These are phyloP conservation scores for Trichoderma reesei DNA, from an alignment of 495 filamentous ascomycete species.

Conservation along the genomic window DNA sequence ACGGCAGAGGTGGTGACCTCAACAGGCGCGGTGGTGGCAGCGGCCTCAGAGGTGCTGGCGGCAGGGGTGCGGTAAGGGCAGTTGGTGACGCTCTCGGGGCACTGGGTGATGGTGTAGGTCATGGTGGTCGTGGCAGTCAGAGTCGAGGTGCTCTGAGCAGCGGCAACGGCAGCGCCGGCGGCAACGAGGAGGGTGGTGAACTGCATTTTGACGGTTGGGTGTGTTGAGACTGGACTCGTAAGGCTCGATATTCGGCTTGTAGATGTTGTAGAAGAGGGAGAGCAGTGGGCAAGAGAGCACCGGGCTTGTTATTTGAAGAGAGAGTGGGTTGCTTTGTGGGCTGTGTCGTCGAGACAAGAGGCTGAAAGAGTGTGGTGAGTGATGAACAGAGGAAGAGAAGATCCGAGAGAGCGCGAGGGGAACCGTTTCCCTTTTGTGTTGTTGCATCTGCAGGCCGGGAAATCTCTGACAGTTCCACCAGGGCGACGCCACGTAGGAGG, in stretches of 20 bases:
- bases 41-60: not conserved
- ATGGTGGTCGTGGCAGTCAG: constrained; percentile 34
- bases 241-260: not conserved
- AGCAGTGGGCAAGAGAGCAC: constrained; percentile 1
- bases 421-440: constrained; percentile 2
- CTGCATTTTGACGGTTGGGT: constrained; percentile 25
- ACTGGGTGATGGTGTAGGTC: constrained; percentile 39
- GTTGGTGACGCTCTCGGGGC: constrained; percentile 34
- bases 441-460: not conserved
- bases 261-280: not conserved
- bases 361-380: constrained; percentile 7
- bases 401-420: not conserved
- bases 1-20: not conserved
- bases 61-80: constrained; percentile 24
- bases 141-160: constrained; percentile 27
- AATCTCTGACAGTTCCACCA: constrained; percentile 9
- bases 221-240: not conserved
- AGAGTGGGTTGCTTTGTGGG: not conserved
- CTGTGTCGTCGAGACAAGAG: not conserved
- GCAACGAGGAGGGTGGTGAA: constrained; percentile 27
- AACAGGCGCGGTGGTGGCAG: not conserved
- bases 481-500: not conserved
- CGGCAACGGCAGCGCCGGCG: constrained; percentile 21
- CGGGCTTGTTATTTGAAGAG: not conserved
- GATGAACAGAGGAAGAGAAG: not conserved